phyloP scores from a whole-genome alignment of 192 early-diverging fungal species.

The Gaertneriomyces semiglobifer region DNA sequence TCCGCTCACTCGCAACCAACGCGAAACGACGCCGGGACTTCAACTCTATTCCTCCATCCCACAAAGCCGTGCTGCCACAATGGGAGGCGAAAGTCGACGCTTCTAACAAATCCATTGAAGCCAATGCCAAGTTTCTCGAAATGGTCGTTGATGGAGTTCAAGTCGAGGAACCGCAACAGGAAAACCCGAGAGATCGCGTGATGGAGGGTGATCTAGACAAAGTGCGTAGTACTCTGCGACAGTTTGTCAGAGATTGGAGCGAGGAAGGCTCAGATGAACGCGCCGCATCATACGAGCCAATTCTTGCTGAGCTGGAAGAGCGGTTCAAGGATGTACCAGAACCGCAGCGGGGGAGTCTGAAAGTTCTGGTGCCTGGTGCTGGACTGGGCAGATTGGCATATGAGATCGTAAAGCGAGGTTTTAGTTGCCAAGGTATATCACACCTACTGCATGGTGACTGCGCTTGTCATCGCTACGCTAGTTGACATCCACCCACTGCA shows the following conservation, averaged over 20 bases:
- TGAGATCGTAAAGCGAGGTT: constrained; percentile 85
- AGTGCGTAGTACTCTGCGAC: constrained; percentile 81
- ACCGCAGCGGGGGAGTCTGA: constrained; percentile 56
- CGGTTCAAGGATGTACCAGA: constrained; percentile 51
- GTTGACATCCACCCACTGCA: constrained; percentile 15
- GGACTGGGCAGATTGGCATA: constrained; percentile 91
- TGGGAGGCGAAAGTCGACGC: constrained; percentile 15
- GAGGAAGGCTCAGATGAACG: constrained; percentile 76
- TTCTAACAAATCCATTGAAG: constrained; percentile 20
- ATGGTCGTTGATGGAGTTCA: constrained; percentile 9
- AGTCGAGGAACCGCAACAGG: not conserved
- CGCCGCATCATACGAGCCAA: constrained; percentile 72
- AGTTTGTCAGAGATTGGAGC: constrained; percentile 96
- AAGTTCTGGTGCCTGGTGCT: constrained; percentile 90
- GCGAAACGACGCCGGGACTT: constrained; percentile 42
- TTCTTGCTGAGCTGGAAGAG: constrained; percentile 67
- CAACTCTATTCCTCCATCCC: constrained; percentile 11
- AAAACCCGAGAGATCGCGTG: constrained; percentile 29
- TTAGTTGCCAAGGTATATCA: constrained; percentile 25
- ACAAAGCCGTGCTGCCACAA: constrained; percentile 18
- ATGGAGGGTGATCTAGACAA: constrained; percentile 84
- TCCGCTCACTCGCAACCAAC: constrained; percentile 29
- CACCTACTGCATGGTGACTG: not conserved
- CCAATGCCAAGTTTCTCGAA: constrained; percentile 28
- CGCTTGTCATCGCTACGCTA: too few species aligned